Percentiles rank a stretch among this genome's conserved stretches.
phyloP scores from a whole-genome alignment of 306 rosid genomes.

The Quillaja saponaria region DNA sequence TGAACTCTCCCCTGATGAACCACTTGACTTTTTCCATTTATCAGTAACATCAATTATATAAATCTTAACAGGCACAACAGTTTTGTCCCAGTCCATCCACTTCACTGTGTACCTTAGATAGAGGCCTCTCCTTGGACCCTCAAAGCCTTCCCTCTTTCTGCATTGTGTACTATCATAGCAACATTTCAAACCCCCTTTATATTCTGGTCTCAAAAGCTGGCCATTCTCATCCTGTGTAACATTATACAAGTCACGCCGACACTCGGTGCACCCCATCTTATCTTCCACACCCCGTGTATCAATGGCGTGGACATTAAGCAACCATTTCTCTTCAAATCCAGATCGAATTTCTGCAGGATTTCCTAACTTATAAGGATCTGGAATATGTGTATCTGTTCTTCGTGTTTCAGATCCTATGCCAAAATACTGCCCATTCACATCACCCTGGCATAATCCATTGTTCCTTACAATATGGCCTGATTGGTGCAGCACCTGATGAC shows the following conservation, averaged over 20 bases:
- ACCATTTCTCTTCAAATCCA: conserved; percentile 57
- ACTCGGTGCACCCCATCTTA: conserved; percentile 55
- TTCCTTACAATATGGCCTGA: conserved; percentile 34
- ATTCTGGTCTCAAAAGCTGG: conserved; percentile 33
- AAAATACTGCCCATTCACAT: conserved; percentile 36
- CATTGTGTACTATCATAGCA: conserved; percentile 53
- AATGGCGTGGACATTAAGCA: conserved; percentile 55
- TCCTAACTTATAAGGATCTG: conserved; percentile 54
- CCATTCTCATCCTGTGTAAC: conserved; percentile 35
- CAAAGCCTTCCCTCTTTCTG: conserved; percentile 34
- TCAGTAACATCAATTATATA: conserved; percentile 57
- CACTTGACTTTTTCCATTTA: conserved; percentile 19
- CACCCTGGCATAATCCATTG: conserved; percentile 44
- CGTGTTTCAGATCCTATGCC: conserved; percentile 61
- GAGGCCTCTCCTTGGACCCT: conserved; percentile 39
- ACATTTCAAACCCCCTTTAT: conserved; percentile 51
- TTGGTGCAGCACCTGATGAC: neutral
- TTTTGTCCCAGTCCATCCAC: conserved; percentile 60
- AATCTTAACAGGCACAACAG: conserved; percentile 44
- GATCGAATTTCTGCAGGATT: conserved; percentile 41
- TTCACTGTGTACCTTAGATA: conserved; percentile 52
- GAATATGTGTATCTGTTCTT: conserved; percentile 37
- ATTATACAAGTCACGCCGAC: conserved; percentile 52
- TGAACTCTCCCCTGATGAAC: conserved; percentile 7
- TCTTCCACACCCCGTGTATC: conserved; percentile 54